Conservation (phyloP, 768 basidiomycete genomes). For the Amanita pseudoporphyria region DNA sequence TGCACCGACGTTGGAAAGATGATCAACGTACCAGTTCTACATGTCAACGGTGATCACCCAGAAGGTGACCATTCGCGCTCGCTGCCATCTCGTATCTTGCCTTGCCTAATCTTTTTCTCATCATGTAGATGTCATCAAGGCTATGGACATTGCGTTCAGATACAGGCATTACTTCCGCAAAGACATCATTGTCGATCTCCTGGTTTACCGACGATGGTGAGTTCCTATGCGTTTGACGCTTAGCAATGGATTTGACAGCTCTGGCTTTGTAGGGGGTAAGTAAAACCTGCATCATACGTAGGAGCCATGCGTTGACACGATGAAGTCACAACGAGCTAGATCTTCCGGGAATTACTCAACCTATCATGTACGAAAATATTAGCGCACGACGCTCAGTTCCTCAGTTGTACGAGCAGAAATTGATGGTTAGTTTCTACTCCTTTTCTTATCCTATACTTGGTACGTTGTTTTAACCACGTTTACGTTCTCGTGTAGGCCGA, state of each 20-base stretch:
- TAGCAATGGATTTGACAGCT: not conserved
- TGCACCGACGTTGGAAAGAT: slow-evolving; percentile 86
- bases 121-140: slow-evolving; percentile 63
- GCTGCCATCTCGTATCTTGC: not conserved
- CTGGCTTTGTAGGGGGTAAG: slow-evolving; percentile 28
- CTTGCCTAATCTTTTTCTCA: not conserved
- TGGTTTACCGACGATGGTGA: slow-evolving; percentile 84
- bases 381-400: slow-evolving; percentile 69
- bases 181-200: slow-evolving; percentile 82
- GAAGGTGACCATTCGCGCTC: slow-evolving; percentile 42
- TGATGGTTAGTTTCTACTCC: slow-evolving; percentile 37
- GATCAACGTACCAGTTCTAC: slow-evolving; percentile 82
- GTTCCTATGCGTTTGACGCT: slow-evolving; percentile 10
- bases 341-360: slow-evolving; percentile 79
- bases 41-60: slow-evolving; percentile 87
- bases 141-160: slow-evolving; percentile 81
- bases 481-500: slow-evolving; percentile 23
- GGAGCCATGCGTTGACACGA: not conserved
- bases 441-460: not conserved
- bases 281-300: not conserved
- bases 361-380: slow-evolving; percentile 88
- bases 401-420: slow-evolving; percentile 68
- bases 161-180: slow-evolving; percentile 85
- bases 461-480: slow-evolving; percentile 19
- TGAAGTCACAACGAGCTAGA: slow-evolving; percentile 83